Base-by-base conservation (phyloP, 108 stramenopile genomes). In the Stephanodiscus triporus region DNA sequence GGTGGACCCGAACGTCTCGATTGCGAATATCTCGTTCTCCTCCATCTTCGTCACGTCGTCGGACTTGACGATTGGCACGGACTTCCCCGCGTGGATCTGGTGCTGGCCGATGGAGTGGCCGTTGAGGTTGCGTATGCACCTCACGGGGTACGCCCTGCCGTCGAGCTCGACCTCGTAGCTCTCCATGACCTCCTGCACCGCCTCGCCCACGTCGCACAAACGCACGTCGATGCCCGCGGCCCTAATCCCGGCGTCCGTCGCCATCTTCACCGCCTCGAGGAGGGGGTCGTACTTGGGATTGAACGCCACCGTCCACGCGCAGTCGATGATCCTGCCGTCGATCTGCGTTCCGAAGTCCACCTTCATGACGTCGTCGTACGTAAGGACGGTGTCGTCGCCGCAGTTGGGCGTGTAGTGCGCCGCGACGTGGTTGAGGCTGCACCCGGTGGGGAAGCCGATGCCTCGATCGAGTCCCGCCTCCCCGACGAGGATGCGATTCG, bases 301-400 rank as follows among this genome's bases (percentile, higher is more conserved):
- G 77, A 99, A 99, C 19, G 82, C 66, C 27, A 98, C 98, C 8
- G 99, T 99, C 95, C 96, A 99, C 1, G 99, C 99, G 79, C 95
- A 95, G 75, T 99, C 99, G 69, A 99, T 98, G 78, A 99, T 99
- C 30, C 97, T 89, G 23, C 99, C 99, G 63, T 98, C 97, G 59
- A 99, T 94, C 75, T 99, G 99, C 0, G 97, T 97, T 9, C 99
- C 99, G 83, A 99, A 99, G 72, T 99, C 99, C 2, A 99, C 81
- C 85, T 98, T 98, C 95, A 96, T 96, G 20, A 98, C 97, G 83
- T 96, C 96, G 72, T 93, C 94, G 68, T 95, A 91, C 20, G 63
- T 45, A 34, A 99, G 79, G 11, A 95, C 96, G 17, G 97, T 97
- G 37, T 96, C 84, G 77, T 99, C 99, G 0, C 99, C 99, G 19